Percentiles rank a stretch among this genome's conserved stretches.
Conservation (phyloP, 2,329 filamentous ascomycete genomes). For the Didymella exigua region DNA sequence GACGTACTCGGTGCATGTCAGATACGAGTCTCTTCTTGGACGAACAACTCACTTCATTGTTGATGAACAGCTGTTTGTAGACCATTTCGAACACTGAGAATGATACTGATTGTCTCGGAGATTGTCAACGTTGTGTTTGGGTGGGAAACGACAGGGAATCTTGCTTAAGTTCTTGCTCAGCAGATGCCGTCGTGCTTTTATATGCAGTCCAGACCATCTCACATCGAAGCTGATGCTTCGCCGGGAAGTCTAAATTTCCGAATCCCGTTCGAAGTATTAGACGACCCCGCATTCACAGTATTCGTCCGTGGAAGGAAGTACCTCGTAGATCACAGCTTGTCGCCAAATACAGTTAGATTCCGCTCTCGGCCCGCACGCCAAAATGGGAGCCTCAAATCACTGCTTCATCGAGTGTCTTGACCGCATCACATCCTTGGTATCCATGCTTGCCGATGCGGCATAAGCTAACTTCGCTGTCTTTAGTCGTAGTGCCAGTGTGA, state of each 20-base stretch:
- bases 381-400: neutral
- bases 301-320: neutral
- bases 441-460: neutral
- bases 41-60: constrained; percentile 30
- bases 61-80: constrained; percentile 32
- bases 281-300: neutral
- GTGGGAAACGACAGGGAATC: neutral
- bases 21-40: neutral
- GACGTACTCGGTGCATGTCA: constrained; percentile 23
- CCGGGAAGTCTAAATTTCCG: neutral
- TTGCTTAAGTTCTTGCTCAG: neutral
- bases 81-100: constrained; percentile 14
- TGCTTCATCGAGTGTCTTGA: neutral
- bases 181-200: neutral
- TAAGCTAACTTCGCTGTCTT: constrained; percentile 2
- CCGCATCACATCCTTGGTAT: neutral
- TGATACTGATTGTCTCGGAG: neutral
- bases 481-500: constrained; percentile 7
- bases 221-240: neutral
- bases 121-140: neutral
- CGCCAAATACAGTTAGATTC: neutral
- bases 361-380: neutral
- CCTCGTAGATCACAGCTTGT: neutral
- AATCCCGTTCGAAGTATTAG: neutral
- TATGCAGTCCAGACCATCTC: neutral